These are phyloP conservation scores for Ogataea naganishii DNA, from an alignment of 805 yeast species.

Conservation along the genomic window DNA sequence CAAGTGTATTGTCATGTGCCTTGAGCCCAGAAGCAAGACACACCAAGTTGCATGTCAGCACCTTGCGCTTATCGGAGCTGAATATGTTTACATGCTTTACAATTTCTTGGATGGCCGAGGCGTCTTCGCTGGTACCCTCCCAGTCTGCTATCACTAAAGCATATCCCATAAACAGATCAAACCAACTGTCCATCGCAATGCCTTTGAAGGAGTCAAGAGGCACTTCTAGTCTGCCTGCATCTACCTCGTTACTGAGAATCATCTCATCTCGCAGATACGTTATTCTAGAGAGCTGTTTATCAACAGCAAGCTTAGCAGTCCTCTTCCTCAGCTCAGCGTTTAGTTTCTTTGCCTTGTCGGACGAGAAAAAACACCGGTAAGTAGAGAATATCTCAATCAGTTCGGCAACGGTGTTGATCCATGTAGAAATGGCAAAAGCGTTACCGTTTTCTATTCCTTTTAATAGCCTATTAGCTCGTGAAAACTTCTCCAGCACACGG, in stretches of 20 bases:
- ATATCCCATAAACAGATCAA: constrained; percentile 71
- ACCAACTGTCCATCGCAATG: constrained; percentile 73
- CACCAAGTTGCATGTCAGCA: constrained; percentile 52
- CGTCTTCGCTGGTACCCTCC: constrained; percentile 48
- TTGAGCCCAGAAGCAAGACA: constrained; percentile 47
- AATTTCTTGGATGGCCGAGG: constrained; percentile 59
- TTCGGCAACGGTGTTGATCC: constrained; percentile 81
- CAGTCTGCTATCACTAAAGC: constrained; percentile 58
- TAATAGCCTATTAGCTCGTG: constrained; percentile 41
- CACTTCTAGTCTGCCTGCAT: constrained; percentile 18
- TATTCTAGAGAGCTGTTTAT: constrained; percentile 63
- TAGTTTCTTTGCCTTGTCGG: constrained; percentile 62
- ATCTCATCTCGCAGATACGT: constrained; percentile 56
- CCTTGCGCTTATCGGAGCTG: constrained; percentile 51
- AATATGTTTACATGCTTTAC: constrained; percentile 79
- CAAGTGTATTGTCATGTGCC: constrained; percentile 40
- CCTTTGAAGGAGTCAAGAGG: constrained; percentile 66
- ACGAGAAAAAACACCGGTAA: constrained; percentile 70
- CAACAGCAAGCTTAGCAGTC: constrained; percentile 54
- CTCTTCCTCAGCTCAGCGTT: constrained; percentile 61
- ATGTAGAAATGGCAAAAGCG: constrained; percentile 56
- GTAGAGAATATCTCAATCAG: constrained; percentile 75
- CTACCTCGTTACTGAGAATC: constrained; percentile 22
- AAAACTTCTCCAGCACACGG: constrained; percentile 35
- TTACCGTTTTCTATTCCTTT: constrained; percentile 41